Evolutionary conservation across 179 eudicot species (phyloP).

Genomic region (Spergularia azorica): DNA sequence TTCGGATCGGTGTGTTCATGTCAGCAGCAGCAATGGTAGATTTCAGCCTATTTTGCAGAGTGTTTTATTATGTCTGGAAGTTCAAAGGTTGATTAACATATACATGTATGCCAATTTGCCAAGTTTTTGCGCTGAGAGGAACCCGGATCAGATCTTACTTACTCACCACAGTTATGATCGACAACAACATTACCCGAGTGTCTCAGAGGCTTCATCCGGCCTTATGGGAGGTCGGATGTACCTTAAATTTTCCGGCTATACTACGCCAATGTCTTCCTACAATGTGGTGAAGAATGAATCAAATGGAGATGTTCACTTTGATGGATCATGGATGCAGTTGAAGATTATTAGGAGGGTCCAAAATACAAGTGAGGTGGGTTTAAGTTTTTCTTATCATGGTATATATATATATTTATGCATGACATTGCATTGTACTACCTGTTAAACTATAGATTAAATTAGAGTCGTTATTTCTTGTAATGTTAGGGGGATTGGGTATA

Average conservation of each 20-base stretch:
- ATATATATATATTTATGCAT: constrained; percentile 46
- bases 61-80: too few species aligned
- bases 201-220: too few species aligned
- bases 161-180: too few species aligned
- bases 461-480: constrained; percentile 21
- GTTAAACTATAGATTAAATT: constrained; percentile 6
- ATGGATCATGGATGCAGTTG: constrained; percentile 14
- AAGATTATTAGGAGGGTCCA: constrained; percentile 8
- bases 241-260: too few species aligned
- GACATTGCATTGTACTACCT: constrained; percentile 13
- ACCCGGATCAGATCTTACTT: constrained; percentile 68
- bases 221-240: too few species aligned
- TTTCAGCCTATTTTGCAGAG: too few species aligned
- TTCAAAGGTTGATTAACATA: too few species aligned
- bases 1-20: constrained; percentile 94
- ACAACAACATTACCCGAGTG: too few species aligned
- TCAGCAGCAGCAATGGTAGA: constrained; percentile 55
- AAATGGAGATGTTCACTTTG: constrained; percentile 15
- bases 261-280: background rate
- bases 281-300: constrained; percentile 10
- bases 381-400: constrained; percentile 27
- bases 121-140: constrained; percentile 78
- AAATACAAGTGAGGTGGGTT: constrained; percentile 26
- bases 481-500: constrained; percentile 25
- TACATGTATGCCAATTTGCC: too few species aligned